Evolutionary conservation across 78 protist species (phyloP), one percentile per base, ranked within the genome.

Genomic region (Dictyostelium firmibasis): DNA sequence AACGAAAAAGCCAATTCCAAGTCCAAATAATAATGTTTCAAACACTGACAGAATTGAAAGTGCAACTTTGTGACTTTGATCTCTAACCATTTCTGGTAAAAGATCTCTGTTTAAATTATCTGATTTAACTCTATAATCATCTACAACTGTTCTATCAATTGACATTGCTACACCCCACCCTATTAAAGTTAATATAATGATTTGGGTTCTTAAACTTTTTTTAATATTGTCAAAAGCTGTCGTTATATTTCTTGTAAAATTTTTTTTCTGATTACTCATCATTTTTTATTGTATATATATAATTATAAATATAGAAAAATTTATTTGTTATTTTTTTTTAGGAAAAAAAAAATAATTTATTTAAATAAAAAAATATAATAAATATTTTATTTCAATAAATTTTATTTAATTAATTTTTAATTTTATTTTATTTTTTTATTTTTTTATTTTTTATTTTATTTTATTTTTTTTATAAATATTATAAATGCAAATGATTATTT

Each of bases 1-100:
- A 11, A 87, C 36, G 20, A 76, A 78, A 43, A 87, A 87, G 6
- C 83, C 53, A 41, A 87, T 41, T 43, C 93, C 93, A 14, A 87
- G 64, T 7, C 93, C 93, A 87, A 87, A 87, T 78, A 87, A 29
- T 31, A 57, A 25, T 1, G 93, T 87, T 53, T 87, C 93, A 20
- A 87, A 64, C 2, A 87, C 50, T 13, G 79, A 36, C 20, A 87
- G 29, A 53, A 87, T 14, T 41, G 41, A 16, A 8, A 57, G 64
- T 2, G 82, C 82, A 8, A 78, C 44, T 78, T 85, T 85, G 9
- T 85, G 47, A 4, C 38, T 10, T 11, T 27, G 33, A 13, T 35
- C 13, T 87, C 84, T 87, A 0, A 78, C 69, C 35, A 86, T 11
- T n/a, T 57, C 44, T 23, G 50, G 23, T 27, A 38, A 29, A 44